phyloP scores from a whole-genome alignment of 768 basidiomycete species.

The Lactarius indigo region DNA sequence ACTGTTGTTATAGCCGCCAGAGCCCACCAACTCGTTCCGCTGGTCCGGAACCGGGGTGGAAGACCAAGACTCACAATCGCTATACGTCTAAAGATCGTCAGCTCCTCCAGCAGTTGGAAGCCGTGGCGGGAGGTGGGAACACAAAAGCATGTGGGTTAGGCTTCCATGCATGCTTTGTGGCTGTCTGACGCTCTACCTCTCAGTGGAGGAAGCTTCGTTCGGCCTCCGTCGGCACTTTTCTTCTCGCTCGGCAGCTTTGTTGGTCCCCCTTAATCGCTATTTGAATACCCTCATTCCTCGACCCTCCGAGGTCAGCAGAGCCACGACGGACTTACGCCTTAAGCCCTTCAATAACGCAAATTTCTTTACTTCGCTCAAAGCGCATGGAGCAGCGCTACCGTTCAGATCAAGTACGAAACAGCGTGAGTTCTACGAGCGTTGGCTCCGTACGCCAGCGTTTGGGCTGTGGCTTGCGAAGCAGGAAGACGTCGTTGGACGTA shows the following conservation, averaged over 20 bases:
- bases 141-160: conserved; percentile 50
- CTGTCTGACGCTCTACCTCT: conserved; percentile 2
- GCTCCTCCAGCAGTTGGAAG: conserved; percentile 70
- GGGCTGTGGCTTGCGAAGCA: conserved; percentile 77
- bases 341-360: conserved; percentile 66
- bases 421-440: conserved; percentile 72
- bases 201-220: conserved; percentile 62
- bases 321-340: conserved; percentile 39
- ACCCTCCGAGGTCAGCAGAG: conserved; percentile 44
- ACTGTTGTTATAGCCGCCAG: background rate
- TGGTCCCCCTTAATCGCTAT: conserved; percentile 89
- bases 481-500: conserved; percentile 62
- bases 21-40: conserved; percentile 23
- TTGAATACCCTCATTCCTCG: conserved; percentile 83
- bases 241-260: conserved; percentile 77
- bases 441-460: conserved; percentile 74
- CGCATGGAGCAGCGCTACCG: conserved; percentile 65
- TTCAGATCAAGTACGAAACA: conserved; percentile 65
- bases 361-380: conserved; percentile 71
- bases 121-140: conserved; percentile 44
- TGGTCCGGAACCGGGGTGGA: conserved; percentile 71
- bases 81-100: conserved; percentile 81
- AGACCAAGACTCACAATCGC: conserved; percentile 72
- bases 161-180: conserved; percentile 7
- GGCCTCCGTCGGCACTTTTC: conserved; percentile 78